Base-by-base conservation (phyloP, 306 rosid genomes). In the Canavalia ensiformis region DNA sequence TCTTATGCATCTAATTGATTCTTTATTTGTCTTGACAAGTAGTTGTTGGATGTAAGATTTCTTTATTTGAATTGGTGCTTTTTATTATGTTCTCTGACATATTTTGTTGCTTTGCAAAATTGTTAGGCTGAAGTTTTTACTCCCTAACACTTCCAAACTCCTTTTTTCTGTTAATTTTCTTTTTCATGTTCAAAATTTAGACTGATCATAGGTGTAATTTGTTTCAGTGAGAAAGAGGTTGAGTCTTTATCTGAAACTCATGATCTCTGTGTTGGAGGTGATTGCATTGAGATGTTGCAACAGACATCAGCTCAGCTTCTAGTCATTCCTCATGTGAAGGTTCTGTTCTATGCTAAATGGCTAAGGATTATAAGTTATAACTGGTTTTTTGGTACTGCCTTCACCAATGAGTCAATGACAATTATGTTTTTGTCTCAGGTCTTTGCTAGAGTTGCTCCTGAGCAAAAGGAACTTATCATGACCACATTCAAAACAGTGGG, bases 381-480 rank as follows among this genome's bases (percentile, higher is more conserved):
- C 68, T 79, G 65, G 41, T 35, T 49, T 81, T 45, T 67, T 71
- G 37, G 69, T 69, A 50, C 55, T 58, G 70, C 62, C 44, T 58
- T 86, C 71, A 45, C 77, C 79, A 72, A 54, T 85, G 75, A 86
- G 47, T 79, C 79, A 72, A 54, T 85, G 75, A 86, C 51, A 57
- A 68, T 35, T 7, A 6, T 76, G 60, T 49, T 70, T 42, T 79
- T 85, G 44, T 79, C 60, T 76, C 89, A 95, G 98, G 99, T 96
- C 72, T 96, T 93, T 88, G 99, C 99, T 60, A 86, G 99, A 84
- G 99, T 96, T 87, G 99, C 99, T 84, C 99, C 99, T 2, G 97
- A 91, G 87, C 99, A 96, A 81, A 96, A 96, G 80, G 99, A 96
- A 87, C 97, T 96, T 75, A 96, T 96, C 83, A 76, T 96, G 97